Conservation (phyloP, 306 rosid species). For the Gleditsia sinensis region DNA sequence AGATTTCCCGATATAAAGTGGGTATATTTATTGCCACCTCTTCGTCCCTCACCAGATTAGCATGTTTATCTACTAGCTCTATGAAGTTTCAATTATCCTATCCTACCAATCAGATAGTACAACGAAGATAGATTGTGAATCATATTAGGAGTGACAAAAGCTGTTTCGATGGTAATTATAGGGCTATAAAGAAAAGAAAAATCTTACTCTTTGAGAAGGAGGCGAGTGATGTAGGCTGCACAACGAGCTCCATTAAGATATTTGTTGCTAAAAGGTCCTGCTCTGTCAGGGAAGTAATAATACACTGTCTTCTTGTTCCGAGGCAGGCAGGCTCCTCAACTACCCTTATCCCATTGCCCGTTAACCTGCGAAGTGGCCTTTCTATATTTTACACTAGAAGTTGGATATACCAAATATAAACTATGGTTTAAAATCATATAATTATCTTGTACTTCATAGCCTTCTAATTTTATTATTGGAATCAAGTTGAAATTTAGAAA, state of each 20-base stretch:
- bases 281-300: conserved; percentile 25
- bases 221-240: conserved; percentile 41
- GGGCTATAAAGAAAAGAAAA: background rate
- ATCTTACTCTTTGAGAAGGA: conserved; percentile 54
- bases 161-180: too few species aligned
- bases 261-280: background rate
- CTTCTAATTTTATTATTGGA: too few species aligned
- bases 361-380: too few species aligned
- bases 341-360: background rate
- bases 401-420: background rate
- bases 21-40: background rate
- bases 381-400: background rate
- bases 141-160: too few species aligned
- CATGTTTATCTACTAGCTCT: conserved; percentile 9
- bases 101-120: conserved; percentile 12
- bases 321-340: background rate
- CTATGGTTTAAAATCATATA: too few species aligned
- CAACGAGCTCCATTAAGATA: conserved; percentile 55
- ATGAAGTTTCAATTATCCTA: conserved; percentile 17
- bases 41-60: conserved; percentile 15
- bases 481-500: too few species aligned
- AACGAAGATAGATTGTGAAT: background rate
- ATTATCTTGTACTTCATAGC: too few species aligned
- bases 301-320: background rate
- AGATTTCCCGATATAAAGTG: background rate